These are phyloP conservation scores for Thielaviopsis musarum DNA, from an alignment of 2,329 filamentous ascomycete species.

Conservation along the genomic window DNA sequence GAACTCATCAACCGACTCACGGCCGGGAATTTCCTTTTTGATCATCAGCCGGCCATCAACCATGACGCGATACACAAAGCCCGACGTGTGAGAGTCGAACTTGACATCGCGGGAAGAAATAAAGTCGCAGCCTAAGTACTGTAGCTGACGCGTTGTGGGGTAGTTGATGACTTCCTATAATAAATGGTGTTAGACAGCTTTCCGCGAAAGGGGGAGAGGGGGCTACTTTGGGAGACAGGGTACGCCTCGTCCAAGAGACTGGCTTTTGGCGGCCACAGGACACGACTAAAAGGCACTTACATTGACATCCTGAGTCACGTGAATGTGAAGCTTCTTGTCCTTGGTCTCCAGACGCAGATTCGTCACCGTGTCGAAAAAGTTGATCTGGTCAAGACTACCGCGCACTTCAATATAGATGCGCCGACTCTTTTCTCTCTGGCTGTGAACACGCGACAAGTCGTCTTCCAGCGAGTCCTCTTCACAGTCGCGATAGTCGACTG, in stretches of 20 bases:
- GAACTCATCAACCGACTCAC: slow-evolving; percentile 90
- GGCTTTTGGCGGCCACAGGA: no score
- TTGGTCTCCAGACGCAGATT: slow-evolving; percentile 87
- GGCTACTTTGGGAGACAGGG: no score
- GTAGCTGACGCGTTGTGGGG: slow-evolving; percentile 54
- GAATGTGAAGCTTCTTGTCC: slow-evolving; percentile 77
- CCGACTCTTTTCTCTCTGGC: slow-evolving; percentile 80
- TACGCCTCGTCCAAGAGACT: no score
- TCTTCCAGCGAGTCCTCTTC: slow-evolving; percentile 69
- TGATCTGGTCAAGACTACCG: slow-evolving; percentile 79
- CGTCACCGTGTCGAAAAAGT: slow-evolving; percentile 91
- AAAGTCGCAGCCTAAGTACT: slow-evolving; percentile 50
- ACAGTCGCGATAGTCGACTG: slow-evolving; percentile 76
- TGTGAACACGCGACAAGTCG: slow-evolving; percentile 60
- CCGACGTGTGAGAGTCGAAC: slow-evolving; percentile 87
- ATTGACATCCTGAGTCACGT: slow-evolving; percentile 93
- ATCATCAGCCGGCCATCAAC: slow-evolving; percentile 56
- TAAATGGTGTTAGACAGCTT: background rate
- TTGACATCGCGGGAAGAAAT: slow-evolving; percentile 58
- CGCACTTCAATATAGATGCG: slow-evolving; percentile 91
- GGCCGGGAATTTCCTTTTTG: slow-evolving; percentile 95
- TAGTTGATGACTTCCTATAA: slow-evolving; percentile 70
- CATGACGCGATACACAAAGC: slow-evolving; percentile 88
- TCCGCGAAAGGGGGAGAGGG: no score
- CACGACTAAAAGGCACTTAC: slow-evolving; percentile 23